Base-by-base conservation (phyloP, 73 alveolate genomes). In the Tetrahymena borealis region DNA sequence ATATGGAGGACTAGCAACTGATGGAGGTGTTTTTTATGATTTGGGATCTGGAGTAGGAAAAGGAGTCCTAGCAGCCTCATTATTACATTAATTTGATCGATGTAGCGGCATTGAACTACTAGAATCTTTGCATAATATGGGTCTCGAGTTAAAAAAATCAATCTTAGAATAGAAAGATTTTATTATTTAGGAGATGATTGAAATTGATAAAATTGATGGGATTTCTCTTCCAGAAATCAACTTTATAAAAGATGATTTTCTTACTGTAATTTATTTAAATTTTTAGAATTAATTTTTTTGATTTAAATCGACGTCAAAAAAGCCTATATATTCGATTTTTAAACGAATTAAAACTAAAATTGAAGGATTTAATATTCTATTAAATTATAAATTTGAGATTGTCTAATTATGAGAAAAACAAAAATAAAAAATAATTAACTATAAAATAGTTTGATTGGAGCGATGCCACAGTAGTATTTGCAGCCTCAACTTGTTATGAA, bases 1-100 rank as follows among this genome's bases (percentile, higher is more conserved):
- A 18, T 32, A 85, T 40, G 96, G 28, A 0, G 93, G 93, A 0
- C 78, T 40, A 28, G 91, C 93, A 38, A 39, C 91, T 12, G 60
- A 94, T 39, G 98, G 98, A 8, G 98, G 98, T 18, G 93, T 95
- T 10, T 98, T 98, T 91, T 96, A 97, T 91, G 99, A 98, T 96
- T 94, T 98, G 41, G 99, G 99, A 33, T 96, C 98, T 33, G 99
- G 99, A 0, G 95, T 97, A 0, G 99, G 99, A 10, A 98, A 98
- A 39, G 98, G 98, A 6, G 97, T 98, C n/a, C 42, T 98, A 12
- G 98, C 99, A 3, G 98, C 98, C 90, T 91, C 98, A 31, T 94
- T 98, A 33, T 90, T 97, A 85, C 94, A 95, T 38, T 95, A 96
- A 40, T 98, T 98, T 92, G 91, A 93, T 42, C 96, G 91, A 93